phyloP scores from a whole-genome alignment of 371 early-diverging fungal genomes.

The Mucor racemosus region DNA sequence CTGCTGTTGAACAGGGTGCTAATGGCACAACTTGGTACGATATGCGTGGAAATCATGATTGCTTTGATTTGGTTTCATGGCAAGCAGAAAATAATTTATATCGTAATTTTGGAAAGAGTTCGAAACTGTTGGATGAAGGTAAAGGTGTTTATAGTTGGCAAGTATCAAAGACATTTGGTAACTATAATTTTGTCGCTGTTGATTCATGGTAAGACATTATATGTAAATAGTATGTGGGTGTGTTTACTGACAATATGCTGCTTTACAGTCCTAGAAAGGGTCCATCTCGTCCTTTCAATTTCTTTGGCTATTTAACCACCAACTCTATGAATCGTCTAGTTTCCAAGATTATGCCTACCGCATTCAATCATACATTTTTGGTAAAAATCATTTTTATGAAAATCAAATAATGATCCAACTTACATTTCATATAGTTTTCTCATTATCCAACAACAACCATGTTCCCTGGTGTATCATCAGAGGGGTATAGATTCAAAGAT shows the following conservation, averaged over 20 bases:
- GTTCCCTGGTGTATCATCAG: slow-evolving; percentile 66
- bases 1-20: slow-evolving; percentile 60
- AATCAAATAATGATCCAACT: background rate
- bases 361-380: slow-evolving; percentile 71
- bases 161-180: slow-evolving; percentile 66
- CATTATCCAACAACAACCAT: slow-evolving; percentile 90
- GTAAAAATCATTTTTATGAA: slow-evolving; percentile 8
- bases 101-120: slow-evolving; percentile 55
- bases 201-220: slow-evolving; percentile 73
- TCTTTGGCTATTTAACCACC: slow-evolving; percentile 84
- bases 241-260: too few relatives aligned
- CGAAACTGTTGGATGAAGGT: slow-evolving; percentile 53
- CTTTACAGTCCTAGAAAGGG: slow-evolving; percentile 71
- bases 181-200: slow-evolving; percentile 82
- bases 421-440: slow-evolving; percentile 46
- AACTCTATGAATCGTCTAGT: slow-evolving; percentile 74
- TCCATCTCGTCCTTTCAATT: slow-evolving; percentile 86
- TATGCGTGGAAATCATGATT: slow-evolving; percentile 87
- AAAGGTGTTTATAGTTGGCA: slow-evolving; percentile 61
- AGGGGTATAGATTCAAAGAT: slow-evolving; percentile 65
- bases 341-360: slow-evolving; percentile 36
- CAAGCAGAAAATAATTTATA: slow-evolving; percentile 68
- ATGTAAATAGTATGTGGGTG: too few relatives aligned
- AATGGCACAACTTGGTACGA: slow-evolving; percentile 72
- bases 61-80: slow-evolving; percentile 77